Conservation (phyloP, 2,329 filamentous ascomycete genomes). For the Trichoderma atroviride region DNA sequence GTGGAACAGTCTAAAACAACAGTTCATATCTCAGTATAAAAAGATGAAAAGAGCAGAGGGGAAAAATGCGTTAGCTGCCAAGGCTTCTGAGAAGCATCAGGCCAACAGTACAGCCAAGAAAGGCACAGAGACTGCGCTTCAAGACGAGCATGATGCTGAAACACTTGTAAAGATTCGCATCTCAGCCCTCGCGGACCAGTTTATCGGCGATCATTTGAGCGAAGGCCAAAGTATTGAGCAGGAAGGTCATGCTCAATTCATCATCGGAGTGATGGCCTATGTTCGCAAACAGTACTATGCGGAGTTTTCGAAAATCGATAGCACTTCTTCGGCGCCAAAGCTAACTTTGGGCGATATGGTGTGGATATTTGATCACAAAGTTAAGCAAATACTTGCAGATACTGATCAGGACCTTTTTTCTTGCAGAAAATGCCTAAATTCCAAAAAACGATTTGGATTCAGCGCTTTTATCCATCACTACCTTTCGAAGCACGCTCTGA, state of each 20-base stretch:
- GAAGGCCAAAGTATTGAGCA: conserved; percentile 64
- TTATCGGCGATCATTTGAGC: conserved; percentile 67
- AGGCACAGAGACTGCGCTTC: conserved; percentile 60
- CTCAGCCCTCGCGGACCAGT: conserved; percentile 68
- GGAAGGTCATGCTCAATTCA: conserved; percentile 68
- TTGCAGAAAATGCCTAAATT: conserved; percentile 69
- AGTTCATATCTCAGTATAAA: conserved; percentile 66
- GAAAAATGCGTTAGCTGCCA: conserved; percentile 39
- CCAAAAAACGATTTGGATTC: conserved; percentile 75
- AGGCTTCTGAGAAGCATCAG: conserved; percentile 40
- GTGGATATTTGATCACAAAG: conserved; percentile 77
- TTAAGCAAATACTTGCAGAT: conserved; percentile 69
- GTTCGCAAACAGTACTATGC: conserved; percentile 69
- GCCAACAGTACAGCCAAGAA: neutral
- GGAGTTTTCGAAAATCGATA: conserved; percentile 57
- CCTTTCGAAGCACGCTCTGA: conserved; percentile 71
- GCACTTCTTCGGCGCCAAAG: conserved; percentile 55
- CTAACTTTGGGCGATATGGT: conserved; percentile 84
- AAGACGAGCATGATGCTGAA: conserved; percentile 72
- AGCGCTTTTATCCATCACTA: conserved; percentile 82
- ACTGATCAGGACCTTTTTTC: conserved; percentile 73
- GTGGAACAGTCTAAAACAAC: conserved; percentile 70
- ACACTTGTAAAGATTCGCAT: conserved; percentile 67
- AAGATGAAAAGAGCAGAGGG: conserved; percentile 64
- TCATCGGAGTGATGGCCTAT: conserved; percentile 69